These are phyloP conservation scores for Pseudogymnoascus sp. DNA, from an alignment of 2,329 filamentous ascomycete genomes.

Conservation along the genomic window DNA sequence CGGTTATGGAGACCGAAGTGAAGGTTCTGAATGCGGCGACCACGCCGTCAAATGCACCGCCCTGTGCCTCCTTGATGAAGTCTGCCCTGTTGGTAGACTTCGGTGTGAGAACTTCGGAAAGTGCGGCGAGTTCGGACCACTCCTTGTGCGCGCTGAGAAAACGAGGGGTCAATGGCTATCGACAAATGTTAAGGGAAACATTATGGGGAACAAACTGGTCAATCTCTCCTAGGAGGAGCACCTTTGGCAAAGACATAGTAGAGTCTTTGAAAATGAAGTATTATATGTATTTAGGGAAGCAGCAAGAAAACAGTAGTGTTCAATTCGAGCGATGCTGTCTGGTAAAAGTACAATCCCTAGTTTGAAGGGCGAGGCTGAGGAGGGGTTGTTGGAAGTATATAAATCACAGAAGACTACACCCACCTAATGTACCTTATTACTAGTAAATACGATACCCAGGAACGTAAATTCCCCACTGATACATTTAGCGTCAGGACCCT, in stretches of 20 bases:
- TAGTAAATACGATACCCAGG: not conserved
- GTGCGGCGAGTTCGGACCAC: slow-evolving; percentile 51
- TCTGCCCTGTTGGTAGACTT: slow-evolving; percentile 51
- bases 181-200: not conserved
- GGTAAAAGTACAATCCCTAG: not conserved
- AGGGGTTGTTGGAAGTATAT: not conserved
- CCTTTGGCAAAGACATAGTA: slow-evolving; percentile 41
- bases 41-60: slow-evolving; percentile 58
- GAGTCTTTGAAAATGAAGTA: slow-evolving; percentile 8
- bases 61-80: slow-evolving; percentile 60
- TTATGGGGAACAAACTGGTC: slow-evolving; percentile 46
- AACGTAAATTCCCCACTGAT: not conserved
- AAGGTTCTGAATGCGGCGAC: slow-evolving; percentile 65
- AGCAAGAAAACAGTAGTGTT: not conserved
- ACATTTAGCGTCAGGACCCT: not conserved
- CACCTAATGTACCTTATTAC: not conserved
- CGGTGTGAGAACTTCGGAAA: slow-evolving; percentile 59
- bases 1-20: slow-evolving; percentile 53
- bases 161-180: slow-evolving; percentile 10
- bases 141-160: slow-evolving; percentile 51
- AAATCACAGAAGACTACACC: not conserved
- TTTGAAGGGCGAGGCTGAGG: not conserved
- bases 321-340: not conserved
- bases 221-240: slow-evolving; percentile 55
- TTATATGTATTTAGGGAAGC: not conserved